A percentile compares a stretch with the other conserved stretches of the same genome.
These are phyloP conservation scores for Gynostemma pentaphyllum DNA, from an alignment of 306 rosid species.

Conservation along the genomic window DNA sequence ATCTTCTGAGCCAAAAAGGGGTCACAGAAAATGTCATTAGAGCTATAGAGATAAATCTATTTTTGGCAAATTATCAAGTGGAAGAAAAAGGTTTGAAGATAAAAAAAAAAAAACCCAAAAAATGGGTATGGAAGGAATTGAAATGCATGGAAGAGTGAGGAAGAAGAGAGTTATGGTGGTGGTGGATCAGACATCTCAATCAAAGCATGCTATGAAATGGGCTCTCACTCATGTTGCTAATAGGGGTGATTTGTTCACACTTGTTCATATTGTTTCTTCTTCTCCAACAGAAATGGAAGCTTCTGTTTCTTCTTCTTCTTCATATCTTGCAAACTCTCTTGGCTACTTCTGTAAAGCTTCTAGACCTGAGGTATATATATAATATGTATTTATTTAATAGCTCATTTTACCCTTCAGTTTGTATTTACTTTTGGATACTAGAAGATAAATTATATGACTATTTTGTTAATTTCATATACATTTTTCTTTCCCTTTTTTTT, in stretches of 20 bases:
- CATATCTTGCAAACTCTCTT: conserved; percentile 68
- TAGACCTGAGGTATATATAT: conserved; percentile 57
- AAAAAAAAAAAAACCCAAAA: conserved; percentile 11
- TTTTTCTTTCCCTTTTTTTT: background rate
- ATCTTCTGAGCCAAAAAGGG: background rate
- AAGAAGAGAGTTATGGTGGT: conserved; percentile 93
- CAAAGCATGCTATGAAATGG: conserved; percentile 95
- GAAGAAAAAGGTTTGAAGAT: conserved; percentile 42
- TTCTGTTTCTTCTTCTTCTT: conserved; percentile 32
- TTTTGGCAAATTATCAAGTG: background rate
- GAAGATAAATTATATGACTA: too few relatives aligned
- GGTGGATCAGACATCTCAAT: conserved; percentile 58
- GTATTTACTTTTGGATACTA: background rate
- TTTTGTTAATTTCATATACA: too few relatives aligned
- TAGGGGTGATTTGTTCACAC: conserved; percentile 73
- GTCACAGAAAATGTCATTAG: background rate
- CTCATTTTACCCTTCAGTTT: background rate
- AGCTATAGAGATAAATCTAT: background rate
- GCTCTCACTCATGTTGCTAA: conserved; percentile 71
- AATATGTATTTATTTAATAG: background rate
- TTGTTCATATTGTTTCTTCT: conserved; percentile 60
- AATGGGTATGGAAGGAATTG: conserved; percentile 15
- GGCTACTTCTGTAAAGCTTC: conserved; percentile 78
- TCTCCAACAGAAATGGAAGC: conserved; percentile 12
- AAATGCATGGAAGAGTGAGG: conserved; percentile 15